Evolutionary conservation across 192 early-diverging fungal genomes (phyloP), one percentile per base, ranked within the genome.

Genomic region (Coemansia sp.): DNA sequence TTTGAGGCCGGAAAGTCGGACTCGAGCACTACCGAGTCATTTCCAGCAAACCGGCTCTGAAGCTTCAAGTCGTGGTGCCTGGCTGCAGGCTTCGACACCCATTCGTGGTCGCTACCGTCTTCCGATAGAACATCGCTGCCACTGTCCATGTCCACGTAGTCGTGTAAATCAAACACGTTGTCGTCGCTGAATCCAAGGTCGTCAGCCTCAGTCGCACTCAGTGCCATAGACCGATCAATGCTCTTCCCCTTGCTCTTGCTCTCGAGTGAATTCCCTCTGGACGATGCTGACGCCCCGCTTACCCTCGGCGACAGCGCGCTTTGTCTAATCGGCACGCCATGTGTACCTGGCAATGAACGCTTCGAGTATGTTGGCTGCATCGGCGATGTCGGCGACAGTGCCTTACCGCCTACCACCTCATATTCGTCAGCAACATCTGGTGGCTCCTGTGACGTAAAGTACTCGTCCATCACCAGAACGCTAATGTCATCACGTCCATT

Each of bases 401-500:
- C 59, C 23, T 68, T 55, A n/a, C 65, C 69, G 14, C 77, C 77
- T 48, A 80, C 60, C 19, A 82, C 79, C 22, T 82, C 79, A 10
- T 76, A 82, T 32, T 82, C 79, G 0, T 75, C 74, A 15, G 67
- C 55, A 5, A 66, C 62, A 38, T 82, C 79, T 0, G 64, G 65
- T 27, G 60, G 66, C 41, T 62, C 64, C 5, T 76, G 64, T n/a
- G 70, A 56, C 32, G 70, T 67, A 70, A 82, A 76, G 37, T 82
- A 82, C 41, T 73, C 79, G 22, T 82, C 74, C 39, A 82, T 51
- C 0, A 66, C 57, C 23, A 82, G 67, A 4, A 50, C 60, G 11
- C 61, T 54, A 59, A 75, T 76, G 24, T 82, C 70, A 39, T 82
- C 79, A 10, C 62, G 74, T 0, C 79, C 74, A 15, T 70, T 66